phyloP scores from a whole-genome alignment of 1,284 basidiomycete genomes.

The Calocybe gambosa region DNA sequence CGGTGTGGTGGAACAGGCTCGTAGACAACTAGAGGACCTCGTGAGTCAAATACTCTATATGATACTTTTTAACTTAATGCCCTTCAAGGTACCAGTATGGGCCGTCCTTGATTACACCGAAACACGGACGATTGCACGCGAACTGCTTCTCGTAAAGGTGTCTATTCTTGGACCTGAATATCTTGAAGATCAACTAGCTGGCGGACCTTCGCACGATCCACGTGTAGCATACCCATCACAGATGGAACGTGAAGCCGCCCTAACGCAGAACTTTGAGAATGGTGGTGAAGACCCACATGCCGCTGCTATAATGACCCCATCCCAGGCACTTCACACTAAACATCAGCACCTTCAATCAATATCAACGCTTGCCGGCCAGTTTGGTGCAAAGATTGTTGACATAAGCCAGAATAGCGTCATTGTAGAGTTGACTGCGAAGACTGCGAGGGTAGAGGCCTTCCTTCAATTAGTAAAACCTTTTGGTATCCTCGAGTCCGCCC shows the following conservation, averaged over 20 bases:
- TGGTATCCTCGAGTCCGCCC: conserved; percentile 89
- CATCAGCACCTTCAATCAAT: conserved; percentile 88
- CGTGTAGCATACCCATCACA: conserved; percentile 41
- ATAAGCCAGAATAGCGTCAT: conserved; percentile 93
- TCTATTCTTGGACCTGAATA: conserved; percentile 98
- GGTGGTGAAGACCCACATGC: conserved; percentile 32
- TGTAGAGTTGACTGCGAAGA: conserved; percentile 94
- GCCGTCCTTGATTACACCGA: conserved; percentile 95
- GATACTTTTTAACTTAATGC: conserved; percentile 5
- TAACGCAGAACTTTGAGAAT: conserved; percentile 75
- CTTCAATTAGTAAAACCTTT: conserved; percentile 90
- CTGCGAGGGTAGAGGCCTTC: conserved; percentile 88
- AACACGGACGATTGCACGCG: conserved; percentile 83
- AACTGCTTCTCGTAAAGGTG: conserved; percentile 86
- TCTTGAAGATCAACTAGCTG: conserved; percentile 81
- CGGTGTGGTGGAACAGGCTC: conserved; percentile 95
- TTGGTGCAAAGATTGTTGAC: conserved; percentile 91
- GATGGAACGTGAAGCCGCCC: conserved; percentile 58
- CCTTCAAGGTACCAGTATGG: conserved; percentile 86
- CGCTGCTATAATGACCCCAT: conserved; percentile 55
- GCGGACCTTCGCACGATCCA: conserved; percentile 77
- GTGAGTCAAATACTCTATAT: conserved; percentile 39
- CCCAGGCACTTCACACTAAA: conserved; percentile 84
- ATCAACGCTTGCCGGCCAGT: conserved; percentile 81
- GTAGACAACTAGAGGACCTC: conserved; percentile 89